Evolutionary conservation across 139 green algal species (phyloP).

Genomic region (Tetradesmus lagerheimii): DNA sequence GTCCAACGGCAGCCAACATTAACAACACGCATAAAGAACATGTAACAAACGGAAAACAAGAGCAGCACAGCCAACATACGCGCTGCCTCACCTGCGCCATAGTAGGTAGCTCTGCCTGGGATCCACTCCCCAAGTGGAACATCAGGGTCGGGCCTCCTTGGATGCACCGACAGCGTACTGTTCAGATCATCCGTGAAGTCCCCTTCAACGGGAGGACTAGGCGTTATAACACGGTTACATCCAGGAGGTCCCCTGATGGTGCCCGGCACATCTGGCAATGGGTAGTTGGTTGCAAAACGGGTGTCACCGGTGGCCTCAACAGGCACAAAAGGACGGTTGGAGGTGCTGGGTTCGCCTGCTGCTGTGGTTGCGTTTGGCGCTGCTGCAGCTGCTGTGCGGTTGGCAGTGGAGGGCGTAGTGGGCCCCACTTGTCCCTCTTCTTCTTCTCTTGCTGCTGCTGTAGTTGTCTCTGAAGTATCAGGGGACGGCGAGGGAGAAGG

Average conservation of each 20-base stretch:
- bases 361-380: neutral
- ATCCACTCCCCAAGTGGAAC: constrained; percentile 18
- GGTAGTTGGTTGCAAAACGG: neutral
- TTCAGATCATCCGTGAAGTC: constrained; percentile 22
- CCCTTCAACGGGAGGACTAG: neutral
- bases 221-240: neutral
- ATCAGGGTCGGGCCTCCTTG: neutral
- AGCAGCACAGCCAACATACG: too few species aligned
- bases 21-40: too few species aligned
- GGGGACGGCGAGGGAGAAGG: neutral
- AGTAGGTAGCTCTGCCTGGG: constrained; percentile 5
- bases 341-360: neutral
- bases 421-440: neutral
- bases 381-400: neutral
- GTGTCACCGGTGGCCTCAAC: neutral
- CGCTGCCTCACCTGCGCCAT: neutral
- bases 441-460: neutral
- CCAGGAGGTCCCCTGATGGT: neutral
- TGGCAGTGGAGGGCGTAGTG: neutral
- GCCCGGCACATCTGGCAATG: neutral
- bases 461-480: too few species aligned
- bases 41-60: too few species aligned
- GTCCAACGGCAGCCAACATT: too few species aligned
- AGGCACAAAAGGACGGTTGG: neutral
- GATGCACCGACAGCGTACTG: neutral